These are phyloP conservation scores for Nitzschia sp. DNA, from an alignment of 108 stramenopile species.

Conservation along the genomic window DNA sequence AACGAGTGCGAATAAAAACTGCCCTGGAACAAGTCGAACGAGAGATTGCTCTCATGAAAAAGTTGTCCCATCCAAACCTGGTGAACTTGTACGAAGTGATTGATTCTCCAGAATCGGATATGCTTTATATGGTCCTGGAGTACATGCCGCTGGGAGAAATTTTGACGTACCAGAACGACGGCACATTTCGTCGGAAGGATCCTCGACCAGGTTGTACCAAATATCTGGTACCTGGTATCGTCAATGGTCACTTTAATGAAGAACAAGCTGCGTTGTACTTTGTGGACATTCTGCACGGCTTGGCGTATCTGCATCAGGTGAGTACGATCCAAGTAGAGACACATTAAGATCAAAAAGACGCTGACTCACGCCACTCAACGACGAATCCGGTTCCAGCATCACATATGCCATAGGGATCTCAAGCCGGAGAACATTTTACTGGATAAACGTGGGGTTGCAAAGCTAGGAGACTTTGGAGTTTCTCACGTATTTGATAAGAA, in stretches of 20 bases:
- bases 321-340: too few species aligned
- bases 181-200: constrained; percentile 56
- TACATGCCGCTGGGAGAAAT: constrained; percentile 89
- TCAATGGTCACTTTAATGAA: constrained; percentile 80
- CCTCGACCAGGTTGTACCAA: constrained; percentile 30
- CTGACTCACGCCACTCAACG: too few species aligned
- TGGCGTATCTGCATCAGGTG: constrained; percentile 90
- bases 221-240: constrained; percentile 34
- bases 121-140: constrained; percentile 88
- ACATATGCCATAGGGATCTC: constrained; percentile 83
- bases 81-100: constrained; percentile 83
- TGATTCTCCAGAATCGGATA: constrained; percentile 79
- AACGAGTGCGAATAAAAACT: constrained; percentile 58
- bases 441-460: constrained; percentile 68
- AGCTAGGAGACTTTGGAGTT: constrained; percentile 90
- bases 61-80: constrained; percentile 82
- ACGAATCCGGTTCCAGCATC: too few species aligned
- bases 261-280: constrained; percentile 74
- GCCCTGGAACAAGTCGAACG: constrained; percentile 84
- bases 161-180: constrained; percentile 70
- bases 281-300: constrained; percentile 86
- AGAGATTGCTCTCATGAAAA: constrained; percentile 91
- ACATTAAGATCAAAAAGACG: too few species aligned
- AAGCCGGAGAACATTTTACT: constrained; percentile 84
- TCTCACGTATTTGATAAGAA: constrained; percentile 86